Percentiles rank a stretch among this genome's conserved stretches.
Conservation (phyloP, 768 basidiomycete species). For the Leucocoprinus birnbaumii region DNA sequence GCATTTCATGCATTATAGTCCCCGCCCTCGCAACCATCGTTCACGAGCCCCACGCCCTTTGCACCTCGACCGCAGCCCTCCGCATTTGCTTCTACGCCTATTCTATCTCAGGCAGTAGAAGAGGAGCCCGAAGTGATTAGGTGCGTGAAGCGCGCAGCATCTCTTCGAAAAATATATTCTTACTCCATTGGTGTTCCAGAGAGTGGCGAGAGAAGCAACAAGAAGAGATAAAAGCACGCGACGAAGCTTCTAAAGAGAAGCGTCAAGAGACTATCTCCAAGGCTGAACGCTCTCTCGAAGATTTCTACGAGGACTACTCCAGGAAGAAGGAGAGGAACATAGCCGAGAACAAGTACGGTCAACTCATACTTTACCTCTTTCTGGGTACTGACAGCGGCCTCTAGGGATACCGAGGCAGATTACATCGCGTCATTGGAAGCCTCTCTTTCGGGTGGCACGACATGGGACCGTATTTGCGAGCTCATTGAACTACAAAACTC, state of each 20-base stretch:
- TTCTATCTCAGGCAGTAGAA: constrained; percentile 65
- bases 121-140: constrained; percentile 87
- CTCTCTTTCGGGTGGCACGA: constrained; percentile 83
- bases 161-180: constrained; percentile 1
- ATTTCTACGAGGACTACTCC: constrained; percentile 87
- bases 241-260: constrained; percentile 73
- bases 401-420: constrained; percentile 82
- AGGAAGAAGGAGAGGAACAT: constrained; percentile 88
- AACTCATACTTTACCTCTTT: background rate
- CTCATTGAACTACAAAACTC: constrained; percentile 90
- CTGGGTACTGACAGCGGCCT: background rate
- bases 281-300: constrained; percentile 85
- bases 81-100: constrained; percentile 68
- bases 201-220: constrained; percentile 90
- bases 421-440: constrained; percentile 73
- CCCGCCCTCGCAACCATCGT: constrained; percentile 34
- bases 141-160: constrained; percentile 35
- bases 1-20: constrained; percentile 17
- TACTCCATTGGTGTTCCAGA: constrained; percentile 23
- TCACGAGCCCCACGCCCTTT: constrained; percentile 45
- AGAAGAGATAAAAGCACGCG: constrained; percentile 78
- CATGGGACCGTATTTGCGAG: constrained; percentile 92
- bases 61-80: constrained; percentile 79
- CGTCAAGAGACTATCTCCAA: constrained; percentile 81
- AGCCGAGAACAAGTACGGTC: constrained; percentile 84